Percentiles rank a stretch among this genome's conserved stretches.
These are phyloP conservation scores for Mesostigma viride DNA, from an alignment of 139 green algal genomes.

Conservation along the genomic window DNA sequence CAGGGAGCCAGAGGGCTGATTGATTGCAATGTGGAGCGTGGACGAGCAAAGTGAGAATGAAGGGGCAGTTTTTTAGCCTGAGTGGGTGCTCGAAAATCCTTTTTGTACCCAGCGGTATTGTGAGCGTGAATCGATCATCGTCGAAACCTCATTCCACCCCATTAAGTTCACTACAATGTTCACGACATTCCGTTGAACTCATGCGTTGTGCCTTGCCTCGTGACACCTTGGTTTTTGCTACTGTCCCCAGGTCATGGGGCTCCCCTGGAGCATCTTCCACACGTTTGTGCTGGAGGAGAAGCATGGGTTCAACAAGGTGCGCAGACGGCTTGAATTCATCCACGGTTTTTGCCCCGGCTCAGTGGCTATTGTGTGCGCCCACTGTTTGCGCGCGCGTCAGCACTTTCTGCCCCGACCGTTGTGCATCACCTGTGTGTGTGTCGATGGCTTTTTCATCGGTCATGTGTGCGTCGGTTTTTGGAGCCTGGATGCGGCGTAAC, in stretches of 20 bases:
- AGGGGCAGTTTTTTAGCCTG: no score
- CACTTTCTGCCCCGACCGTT: no score
- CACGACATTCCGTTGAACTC: neutral
- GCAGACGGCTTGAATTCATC: conserved; percentile 34
- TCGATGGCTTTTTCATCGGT: no score
- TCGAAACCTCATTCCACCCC: neutral
- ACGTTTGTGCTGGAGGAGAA: conserved; percentile 68
- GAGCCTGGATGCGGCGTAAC: no score
- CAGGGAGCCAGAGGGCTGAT: no score
- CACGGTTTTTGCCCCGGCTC: no score
- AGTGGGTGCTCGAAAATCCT: neutral
- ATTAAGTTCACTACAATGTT: neutral
- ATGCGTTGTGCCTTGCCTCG: neutral
- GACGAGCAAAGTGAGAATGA: no score
- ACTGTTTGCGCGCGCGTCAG: no score
- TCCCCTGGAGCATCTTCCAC: conserved; percentile 63
- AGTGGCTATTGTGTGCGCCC: no score
- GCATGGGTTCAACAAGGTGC: conserved; percentile 82
- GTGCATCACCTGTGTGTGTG: no score
- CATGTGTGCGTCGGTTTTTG: no score
- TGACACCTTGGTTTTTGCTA: neutral
- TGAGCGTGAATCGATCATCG: neutral
- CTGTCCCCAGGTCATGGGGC: conserved; percentile 25
- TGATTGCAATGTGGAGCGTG: no score
- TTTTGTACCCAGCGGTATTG: neutral